These are phyloP conservation scores for Xylariales sp. DNA, from an alignment of 2,329 filamentous ascomycete species.

Conservation along the genomic window DNA sequence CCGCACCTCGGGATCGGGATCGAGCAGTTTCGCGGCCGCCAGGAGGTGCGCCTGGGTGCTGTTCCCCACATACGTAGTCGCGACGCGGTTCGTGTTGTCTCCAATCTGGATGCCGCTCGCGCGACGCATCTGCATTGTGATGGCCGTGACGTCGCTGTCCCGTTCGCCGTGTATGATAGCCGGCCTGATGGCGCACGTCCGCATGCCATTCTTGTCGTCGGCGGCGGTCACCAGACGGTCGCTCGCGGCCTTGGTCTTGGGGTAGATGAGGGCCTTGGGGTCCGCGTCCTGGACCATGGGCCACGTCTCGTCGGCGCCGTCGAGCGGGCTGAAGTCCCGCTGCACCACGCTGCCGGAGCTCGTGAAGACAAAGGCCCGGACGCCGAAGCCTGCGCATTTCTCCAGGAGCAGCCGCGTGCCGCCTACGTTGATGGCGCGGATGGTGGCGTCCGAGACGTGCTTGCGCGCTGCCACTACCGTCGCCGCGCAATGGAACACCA, in stretches of 20 bases:
- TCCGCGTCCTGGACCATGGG: conserved; percentile 1
- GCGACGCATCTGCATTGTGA: not conserved
- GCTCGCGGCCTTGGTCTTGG: not conserved
- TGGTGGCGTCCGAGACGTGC: conserved; percentile 30
- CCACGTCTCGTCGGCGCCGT: conserved; percentile 3
- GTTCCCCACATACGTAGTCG: conserved; percentile 2
- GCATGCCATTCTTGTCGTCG: not conserved
- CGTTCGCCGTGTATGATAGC: conserved; percentile 2
- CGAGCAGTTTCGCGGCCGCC: conserved; percentile 3
- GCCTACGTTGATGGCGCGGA: conserved; percentile 58
- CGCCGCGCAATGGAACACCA: conserved; percentile 61
- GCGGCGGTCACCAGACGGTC: not conserved
- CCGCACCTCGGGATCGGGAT: not conserved
- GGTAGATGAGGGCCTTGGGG: not conserved
- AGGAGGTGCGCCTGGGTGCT: conserved; percentile 6
- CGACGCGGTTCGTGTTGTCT: not conserved
- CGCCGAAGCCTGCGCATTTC: not conserved
- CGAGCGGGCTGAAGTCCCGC: not conserved
- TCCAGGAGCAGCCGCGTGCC: conserved; percentile 57
- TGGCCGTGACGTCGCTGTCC: conserved; percentile 5
- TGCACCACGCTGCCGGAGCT: conserved; percentile 1
- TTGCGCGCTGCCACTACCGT: conserved; percentile 12
- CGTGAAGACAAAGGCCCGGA: conserved; percentile 4
- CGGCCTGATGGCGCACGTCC: conserved; percentile 1
- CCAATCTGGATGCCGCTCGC: conserved; percentile 2